Evolutionary conservation across 2,329 filamentous ascomycete genomes (phyloP).

Genomic region (Davidsoniella australis): DNA sequence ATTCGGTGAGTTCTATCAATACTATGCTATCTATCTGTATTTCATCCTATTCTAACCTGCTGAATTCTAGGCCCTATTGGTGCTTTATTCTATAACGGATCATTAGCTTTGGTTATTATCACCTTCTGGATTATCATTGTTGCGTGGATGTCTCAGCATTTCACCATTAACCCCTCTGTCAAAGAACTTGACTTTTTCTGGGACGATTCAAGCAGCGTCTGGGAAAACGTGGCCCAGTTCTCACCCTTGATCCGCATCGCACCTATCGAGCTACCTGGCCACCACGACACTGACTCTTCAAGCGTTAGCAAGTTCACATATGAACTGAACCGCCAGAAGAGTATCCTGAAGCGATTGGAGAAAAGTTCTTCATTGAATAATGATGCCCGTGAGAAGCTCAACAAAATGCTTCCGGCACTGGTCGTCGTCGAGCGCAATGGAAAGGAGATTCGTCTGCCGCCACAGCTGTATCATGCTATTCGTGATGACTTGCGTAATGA

Average conservation of each 20-base stretch:
- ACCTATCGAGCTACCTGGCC: conserved; percentile 7
- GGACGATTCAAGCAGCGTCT: conserved; percentile 16
- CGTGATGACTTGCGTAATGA: conserved; percentile 35
- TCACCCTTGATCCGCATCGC: conserved; percentile 14
- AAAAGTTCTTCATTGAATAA: conserved; percentile 6
- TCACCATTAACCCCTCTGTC: conserved; percentile 8
- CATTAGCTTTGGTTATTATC: conserved; percentile 2
- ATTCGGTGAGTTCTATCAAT: conserved; percentile 5
- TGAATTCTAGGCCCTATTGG: neutral
- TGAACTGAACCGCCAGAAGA: conserved; percentile 19
- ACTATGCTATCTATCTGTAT: too few relatives aligned
- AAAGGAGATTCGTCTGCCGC: conserved; percentile 32
- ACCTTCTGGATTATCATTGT: conserved; percentile 1
- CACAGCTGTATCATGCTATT: conserved; percentile 50
- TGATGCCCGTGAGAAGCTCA: conserved; percentile 25
- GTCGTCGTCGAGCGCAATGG: conserved; percentile 37
- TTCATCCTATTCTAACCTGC: too few relatives aligned
- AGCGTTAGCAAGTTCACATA: conserved; percentile 18
- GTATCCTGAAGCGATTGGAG: conserved; percentile 1
- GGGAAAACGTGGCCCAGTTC: conserved; percentile 17
- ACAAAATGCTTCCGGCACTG: conserved; percentile 34
- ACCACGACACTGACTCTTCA: conserved; percentile 19
- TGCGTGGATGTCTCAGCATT: conserved; percentile 5
- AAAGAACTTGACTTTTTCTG: conserved; percentile 13
- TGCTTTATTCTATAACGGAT: neutral